phyloP scores from a whole-genome alignment of 495 filamentous ascomycete genomes.

The Viridothelium virens region DNA sequence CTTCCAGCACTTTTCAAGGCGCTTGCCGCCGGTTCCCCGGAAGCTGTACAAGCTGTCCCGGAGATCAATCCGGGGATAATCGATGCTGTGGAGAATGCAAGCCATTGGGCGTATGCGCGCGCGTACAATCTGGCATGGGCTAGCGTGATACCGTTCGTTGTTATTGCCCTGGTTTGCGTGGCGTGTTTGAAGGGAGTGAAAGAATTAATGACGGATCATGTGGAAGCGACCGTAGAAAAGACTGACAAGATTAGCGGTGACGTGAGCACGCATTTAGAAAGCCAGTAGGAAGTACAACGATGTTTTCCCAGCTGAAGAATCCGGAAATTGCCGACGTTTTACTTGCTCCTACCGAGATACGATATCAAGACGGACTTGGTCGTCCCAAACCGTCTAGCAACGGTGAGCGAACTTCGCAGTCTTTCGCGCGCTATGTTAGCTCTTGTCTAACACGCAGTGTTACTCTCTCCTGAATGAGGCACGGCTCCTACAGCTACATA shows the following conservation, averaged over 20 bases:
- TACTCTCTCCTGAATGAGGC: too few species aligned
- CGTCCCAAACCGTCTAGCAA: too few species aligned
- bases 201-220: constrained; percentile 32
- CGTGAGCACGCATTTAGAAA: not conserved
- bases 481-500: too few species aligned
- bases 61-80: constrained; percentile 13
- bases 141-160: constrained; percentile 48
- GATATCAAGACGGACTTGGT: too few species aligned
- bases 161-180: constrained; percentile 42
- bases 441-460: too few species aligned
- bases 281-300: not conserved
- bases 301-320: not conserved
- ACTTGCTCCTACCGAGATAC: too few species aligned
- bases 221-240: constrained; percentile 32
- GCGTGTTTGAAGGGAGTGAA: constrained; percentile 41
- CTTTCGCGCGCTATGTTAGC: too few species aligned
- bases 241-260: constrained; percentile 10
- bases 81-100: constrained; percentile 19
- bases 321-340: not conserved
- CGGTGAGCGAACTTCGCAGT: too few species aligned
- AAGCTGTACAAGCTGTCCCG: constrained; percentile 15
- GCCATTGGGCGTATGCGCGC: constrained; percentile 23
- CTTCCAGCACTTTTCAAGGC: constrained; percentile 17
- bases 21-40: constrained; percentile 13
- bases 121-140: constrained; percentile 43